Conservation (phyloP, 2,329 filamentous ascomycete genomes). For the Lasiodiplodia citricola region DNA sequence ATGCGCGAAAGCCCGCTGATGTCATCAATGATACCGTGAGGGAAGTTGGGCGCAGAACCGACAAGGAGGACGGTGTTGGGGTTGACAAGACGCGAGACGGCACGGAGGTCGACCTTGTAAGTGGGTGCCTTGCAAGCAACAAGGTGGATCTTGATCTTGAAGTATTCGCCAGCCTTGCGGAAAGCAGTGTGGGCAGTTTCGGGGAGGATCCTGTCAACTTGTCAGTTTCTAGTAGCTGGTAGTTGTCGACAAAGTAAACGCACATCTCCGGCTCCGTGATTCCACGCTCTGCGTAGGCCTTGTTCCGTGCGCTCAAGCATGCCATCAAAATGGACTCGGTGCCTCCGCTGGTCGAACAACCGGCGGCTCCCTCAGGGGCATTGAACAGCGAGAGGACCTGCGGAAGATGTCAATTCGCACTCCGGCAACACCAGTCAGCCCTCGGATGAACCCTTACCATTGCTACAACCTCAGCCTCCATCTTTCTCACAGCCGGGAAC, state of each 20-base stretch:
- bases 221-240: slow-evolving; percentile 2
- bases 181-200: slow-evolving; percentile 96
- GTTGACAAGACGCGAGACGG: slow-evolving; percentile 85
- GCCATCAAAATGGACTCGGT: slow-evolving; percentile 98
- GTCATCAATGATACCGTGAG: slow-evolving; percentile 97
- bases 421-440: background rate
- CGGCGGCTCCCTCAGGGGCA: slow-evolving; percentile 81
- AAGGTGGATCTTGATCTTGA: slow-evolving; percentile 92
- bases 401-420: background rate
- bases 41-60: slow-evolving; percentile 95
- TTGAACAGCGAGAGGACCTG: slow-evolving; percentile 80
- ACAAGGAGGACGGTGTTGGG: slow-evolving; percentile 93
- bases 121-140: slow-evolving; percentile 83
- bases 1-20: slow-evolving; percentile 84
- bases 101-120: slow-evolving; percentile 81
- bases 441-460: slow-evolving; percentile 68
- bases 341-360: slow-evolving; percentile 88
- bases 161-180: slow-evolving; percentile 92
- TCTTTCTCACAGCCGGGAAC: slow-evolving; percentile 96
- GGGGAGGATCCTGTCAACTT: slow-evolving; percentile 75
- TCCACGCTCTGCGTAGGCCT: slow-evolving; percentile 82
- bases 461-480: slow-evolving; percentile 97
- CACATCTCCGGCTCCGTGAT: slow-evolving; percentile 95
- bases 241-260: background rate
- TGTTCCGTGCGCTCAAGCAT: slow-evolving; percentile 86